Base-by-base conservation (phyloP, 169 alveolate species). In the Plasmodium knowlesi region DNA sequence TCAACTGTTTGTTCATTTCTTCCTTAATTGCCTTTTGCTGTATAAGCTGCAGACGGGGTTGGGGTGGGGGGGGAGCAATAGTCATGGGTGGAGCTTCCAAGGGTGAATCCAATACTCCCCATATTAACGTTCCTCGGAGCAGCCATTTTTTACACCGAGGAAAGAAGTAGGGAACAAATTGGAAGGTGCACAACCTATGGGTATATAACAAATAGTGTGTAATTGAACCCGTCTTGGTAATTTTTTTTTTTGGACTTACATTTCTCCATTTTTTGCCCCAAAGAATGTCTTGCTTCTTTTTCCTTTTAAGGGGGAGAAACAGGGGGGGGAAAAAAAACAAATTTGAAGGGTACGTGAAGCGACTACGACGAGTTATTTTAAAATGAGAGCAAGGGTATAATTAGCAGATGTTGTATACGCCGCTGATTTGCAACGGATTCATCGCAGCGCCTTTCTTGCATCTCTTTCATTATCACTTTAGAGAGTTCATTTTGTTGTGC, bases 181-280 rank as follows among this genome's bases (percentile, higher is more conserved):
- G 76, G 37, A 19, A 67, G 30, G 76, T 67, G 2, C 4, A 9
- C 30, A 25, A 28, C n/a, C 76, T 8, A 67, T 19, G n/a, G 30
- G 19, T 16, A 22, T 3, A 22, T 8, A 67, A 67, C 30, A 67
- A 67, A 10, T 28, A 10, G 0, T 10, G 30, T 37, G 37, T 14
- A 67, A 67, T 67, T 67, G 37, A 67, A 67, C 30, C 14, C 41
- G 14, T 16, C 22, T 67, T 50, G 61, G 61, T 50, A 50, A 50
- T 67, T 67, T 67, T 67, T n/a, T 61, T 61, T 67, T 67, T 19
- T 67, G 39, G 32, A 37, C 76, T 85, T 85, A 85, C 93, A 30
- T 85, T 85, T 22, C 93, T 85, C 93, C 93, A 85, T 85, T 85
- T 85, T 74, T 85, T 85, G 6, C 79, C 85, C 93, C 93, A 85